Conservation (phyloP, 805 yeast genomes). For the Ogataea nitratoaversa region DNA sequence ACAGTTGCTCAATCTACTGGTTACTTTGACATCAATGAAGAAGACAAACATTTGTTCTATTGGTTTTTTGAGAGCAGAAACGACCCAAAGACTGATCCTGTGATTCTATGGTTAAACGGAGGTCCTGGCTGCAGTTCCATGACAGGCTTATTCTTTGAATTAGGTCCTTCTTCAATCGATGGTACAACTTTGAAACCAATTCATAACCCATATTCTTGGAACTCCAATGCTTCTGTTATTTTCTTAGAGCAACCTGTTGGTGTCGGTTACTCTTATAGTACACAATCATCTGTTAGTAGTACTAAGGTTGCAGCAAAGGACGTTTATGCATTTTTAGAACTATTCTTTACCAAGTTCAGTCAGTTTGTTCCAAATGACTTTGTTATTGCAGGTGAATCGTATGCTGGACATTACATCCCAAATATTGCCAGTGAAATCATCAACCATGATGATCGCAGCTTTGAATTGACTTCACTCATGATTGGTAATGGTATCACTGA, state of each 20-base stretch:
- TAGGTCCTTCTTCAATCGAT: slow-evolving; percentile 71
- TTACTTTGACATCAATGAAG: slow-evolving; percentile 60
- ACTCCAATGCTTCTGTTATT: slow-evolving; percentile 76
- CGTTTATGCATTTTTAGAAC: slow-evolving; percentile 71
- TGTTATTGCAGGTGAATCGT: slow-evolving; percentile 92
- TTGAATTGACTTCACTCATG: slow-evolving; percentile 69
- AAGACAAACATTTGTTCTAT: slow-evolving; percentile 77
- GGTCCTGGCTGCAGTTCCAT: slow-evolving; percentile 93
- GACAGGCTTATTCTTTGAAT: slow-evolving; percentile 82
- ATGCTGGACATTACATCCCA: slow-evolving; percentile 94
- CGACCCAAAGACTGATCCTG: slow-evolving; percentile 82
- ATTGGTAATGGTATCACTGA: slow-evolving; percentile 93
- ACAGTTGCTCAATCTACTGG: slow-evolving; percentile 80
- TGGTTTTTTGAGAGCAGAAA: slow-evolving; percentile 87
- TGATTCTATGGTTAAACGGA: slow-evolving; percentile 87
- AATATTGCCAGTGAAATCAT: slow-evolving; percentile 79
- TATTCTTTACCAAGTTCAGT: slow-evolving; percentile 73
- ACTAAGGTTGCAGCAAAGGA: slow-evolving; percentile 83
- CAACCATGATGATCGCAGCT: slow-evolving; percentile 50
- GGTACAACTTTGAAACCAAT: slow-evolving; percentile 57
- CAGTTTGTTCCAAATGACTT: slow-evolving; percentile 52
- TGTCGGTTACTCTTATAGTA: slow-evolving; percentile 65
- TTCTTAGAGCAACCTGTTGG: slow-evolving; percentile 88
- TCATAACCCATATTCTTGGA: slow-evolving; percentile 79
- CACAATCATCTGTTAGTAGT: slow-evolving; percentile 49